phyloP scores from a whole-genome alignment of 306 rosid genomes.

The Prunus mongolica region DNA sequence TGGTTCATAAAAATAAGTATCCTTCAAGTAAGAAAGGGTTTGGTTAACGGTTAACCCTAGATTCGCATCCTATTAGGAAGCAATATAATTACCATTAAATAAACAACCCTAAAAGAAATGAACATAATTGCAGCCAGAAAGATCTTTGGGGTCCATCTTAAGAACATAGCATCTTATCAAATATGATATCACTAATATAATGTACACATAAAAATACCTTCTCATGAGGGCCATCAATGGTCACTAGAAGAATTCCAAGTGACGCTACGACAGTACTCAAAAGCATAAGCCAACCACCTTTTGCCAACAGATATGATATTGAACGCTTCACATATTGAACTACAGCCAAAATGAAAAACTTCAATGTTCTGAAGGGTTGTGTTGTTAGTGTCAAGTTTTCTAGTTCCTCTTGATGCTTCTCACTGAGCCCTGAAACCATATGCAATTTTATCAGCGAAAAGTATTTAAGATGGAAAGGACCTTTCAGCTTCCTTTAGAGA shows the following conservation, averaged over 20 bases:
- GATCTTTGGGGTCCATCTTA: neutral
- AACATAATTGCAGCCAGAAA: neutral
- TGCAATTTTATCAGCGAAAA: constrained; percentile 22
- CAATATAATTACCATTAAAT: neutral
- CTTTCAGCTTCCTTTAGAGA: neutral
- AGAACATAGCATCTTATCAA: neutral
- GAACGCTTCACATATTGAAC: constrained; percentile 54
- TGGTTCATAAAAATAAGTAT: neutral
- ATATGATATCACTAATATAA: constrained; percentile 15
- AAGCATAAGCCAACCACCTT: constrained; percentile 92
- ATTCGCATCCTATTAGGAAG: neutral
- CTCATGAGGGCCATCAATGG: constrained; percentile 71
- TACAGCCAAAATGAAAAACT: constrained; percentile 69
- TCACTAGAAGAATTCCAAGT: constrained; percentile 56
- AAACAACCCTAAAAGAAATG: neutral
- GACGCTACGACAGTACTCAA: constrained; percentile 43
- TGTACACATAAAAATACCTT: constrained; percentile 45
- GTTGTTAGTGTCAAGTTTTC: constrained; percentile 73
- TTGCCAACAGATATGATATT: constrained; percentile 52
- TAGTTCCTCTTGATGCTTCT: constrained; percentile 57
- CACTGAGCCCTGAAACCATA: constrained; percentile 49
- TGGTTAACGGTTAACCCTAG: neutral
- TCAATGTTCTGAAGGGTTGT: constrained; percentile 81
- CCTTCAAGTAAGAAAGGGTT: neutral
- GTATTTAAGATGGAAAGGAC: neutral